Percentiles rank a stretch among this genome's conserved stretches.
phyloP scores from a whole-genome alignment of 208 protist species.

The Trypanosoma brucei region DNA sequence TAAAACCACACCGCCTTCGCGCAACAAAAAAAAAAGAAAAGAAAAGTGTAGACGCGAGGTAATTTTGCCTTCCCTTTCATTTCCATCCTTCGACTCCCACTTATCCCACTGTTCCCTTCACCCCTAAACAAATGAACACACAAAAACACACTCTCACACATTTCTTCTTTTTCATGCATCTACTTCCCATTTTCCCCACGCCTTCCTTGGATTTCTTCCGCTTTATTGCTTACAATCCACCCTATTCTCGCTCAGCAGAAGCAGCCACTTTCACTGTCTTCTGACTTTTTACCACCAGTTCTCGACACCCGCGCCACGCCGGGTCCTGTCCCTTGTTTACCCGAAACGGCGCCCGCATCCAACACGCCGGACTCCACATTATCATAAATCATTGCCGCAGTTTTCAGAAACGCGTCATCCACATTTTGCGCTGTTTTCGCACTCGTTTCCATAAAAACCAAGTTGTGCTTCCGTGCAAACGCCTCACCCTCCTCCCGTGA shows the following conservation, averaged over 20 bases:
- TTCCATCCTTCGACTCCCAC: too few relatives aligned
- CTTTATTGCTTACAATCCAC: background rate
- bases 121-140: background rate
- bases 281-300: constrained; percentile 10
- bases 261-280: background rate
- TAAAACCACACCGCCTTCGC: too few relatives aligned
- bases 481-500: constrained; percentile 93
- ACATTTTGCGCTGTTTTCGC: constrained; percentile 97
- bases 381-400: constrained; percentile 93
- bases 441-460: constrained; percentile 98
- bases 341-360: constrained; percentile 76
- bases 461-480: constrained; percentile 94
- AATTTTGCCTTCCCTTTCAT: too few relatives aligned
- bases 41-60: too few relatives aligned
- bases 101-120: background rate
- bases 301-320: background rate
- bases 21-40: too few relatives aligned
- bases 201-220: background rate
- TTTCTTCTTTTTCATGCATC: too few relatives aligned
- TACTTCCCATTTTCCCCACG: background rate
- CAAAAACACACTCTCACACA: background rate
- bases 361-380: constrained; percentile 93
- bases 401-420: constrained; percentile 95
- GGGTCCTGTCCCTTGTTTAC: constrained; percentile 22
- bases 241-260: constrained; percentile 6